Evolutionary conservation across 805 yeast genomes (phyloP).

Genomic region (Diddensiella transvaalensis): DNA sequence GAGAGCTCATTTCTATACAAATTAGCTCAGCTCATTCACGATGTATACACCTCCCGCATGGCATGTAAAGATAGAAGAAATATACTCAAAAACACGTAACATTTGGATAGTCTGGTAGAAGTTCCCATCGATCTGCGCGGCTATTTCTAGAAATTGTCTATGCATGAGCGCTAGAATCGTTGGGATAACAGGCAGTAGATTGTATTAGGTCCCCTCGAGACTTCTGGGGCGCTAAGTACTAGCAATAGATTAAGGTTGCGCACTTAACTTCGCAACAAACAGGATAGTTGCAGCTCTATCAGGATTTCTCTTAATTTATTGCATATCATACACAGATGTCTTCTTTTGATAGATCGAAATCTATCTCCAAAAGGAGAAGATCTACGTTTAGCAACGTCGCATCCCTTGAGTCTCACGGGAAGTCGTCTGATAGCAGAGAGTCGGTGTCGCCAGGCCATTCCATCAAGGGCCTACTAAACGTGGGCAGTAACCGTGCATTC

Average conservation of each 20-base stretch:
- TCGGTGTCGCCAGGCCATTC: constrained; percentile 2
- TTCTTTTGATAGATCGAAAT: not conserved
- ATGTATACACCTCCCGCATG: not conserved
- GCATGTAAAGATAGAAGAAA: not conserved
- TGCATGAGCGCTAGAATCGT: too few relatives aligned
- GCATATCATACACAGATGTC: too few relatives aligned
- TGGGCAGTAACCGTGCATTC: not conserved
- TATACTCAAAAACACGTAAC: not conserved
- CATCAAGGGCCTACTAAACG: constrained; percentile 1
- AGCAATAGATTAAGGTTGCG: too few relatives aligned
- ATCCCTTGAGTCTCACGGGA: constrained; percentile 20
- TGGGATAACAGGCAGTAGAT: too few relatives aligned
- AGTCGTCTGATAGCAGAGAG: not conserved
- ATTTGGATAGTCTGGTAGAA: too few relatives aligned
- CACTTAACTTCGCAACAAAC: too few relatives aligned
- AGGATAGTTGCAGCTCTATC: too few relatives aligned
- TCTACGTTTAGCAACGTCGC: constrained; percentile 22
- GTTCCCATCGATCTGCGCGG: too few relatives aligned
- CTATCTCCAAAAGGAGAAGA: constrained; percentile 15
- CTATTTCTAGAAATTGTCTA: too few relatives aligned
- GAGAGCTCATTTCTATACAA: constrained; percentile 8
- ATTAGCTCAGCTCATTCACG: not conserved
- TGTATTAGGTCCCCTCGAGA: too few relatives aligned
- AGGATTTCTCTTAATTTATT: too few relatives aligned
- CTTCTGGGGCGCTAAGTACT: too few relatives aligned